A percentile compares a stretch with the other conserved stretches of the same genome.
phyloP scores from a whole-genome alignment of 2,329 filamentous ascomycete genomes.

The Cladosporium sp. region DNA sequence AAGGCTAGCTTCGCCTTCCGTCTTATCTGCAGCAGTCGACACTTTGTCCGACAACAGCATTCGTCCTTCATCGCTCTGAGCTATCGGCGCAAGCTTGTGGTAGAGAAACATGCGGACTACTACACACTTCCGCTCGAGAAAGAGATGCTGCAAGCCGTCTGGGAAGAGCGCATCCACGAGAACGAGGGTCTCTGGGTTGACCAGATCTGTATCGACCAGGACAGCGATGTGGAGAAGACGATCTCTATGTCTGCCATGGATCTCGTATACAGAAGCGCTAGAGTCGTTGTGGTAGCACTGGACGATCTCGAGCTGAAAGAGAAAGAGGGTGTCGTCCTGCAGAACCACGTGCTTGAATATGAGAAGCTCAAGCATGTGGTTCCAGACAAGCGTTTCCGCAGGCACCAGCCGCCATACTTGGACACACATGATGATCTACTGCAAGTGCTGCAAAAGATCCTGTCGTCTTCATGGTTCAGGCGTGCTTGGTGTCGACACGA shows the following conservation, averaged over 20 bases:
- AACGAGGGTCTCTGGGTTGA: conserved; percentile 44
- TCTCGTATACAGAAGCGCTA: conserved; percentile 39
- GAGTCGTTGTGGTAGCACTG: conserved; percentile 38
- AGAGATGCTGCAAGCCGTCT: conserved; percentile 39
- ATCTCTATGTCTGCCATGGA: conserved; percentile 40
- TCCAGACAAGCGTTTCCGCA: conserved; percentile 28
- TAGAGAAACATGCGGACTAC: conserved; percentile 29
- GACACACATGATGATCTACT: conserved; percentile 30
- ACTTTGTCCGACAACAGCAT: conserved; percentile 29
- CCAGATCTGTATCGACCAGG: conserved; percentile 42
- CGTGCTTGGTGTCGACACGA: conserved; percentile 44
- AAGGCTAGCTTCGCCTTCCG: conserved; percentile 33
- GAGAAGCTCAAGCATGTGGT: conserved; percentile 27
- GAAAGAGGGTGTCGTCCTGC: conserved; percentile 34
- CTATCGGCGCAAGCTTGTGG: conserved; percentile 37
- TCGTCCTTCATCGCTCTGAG: conserved; percentile 43
- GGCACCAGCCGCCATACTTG: conserved; percentile 29
- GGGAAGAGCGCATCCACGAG: conserved; percentile 33
- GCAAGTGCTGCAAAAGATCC: conserved; percentile 33
- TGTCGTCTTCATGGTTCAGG: conserved; percentile 41
- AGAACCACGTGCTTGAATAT: conserved; percentile 38
- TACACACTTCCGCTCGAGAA: conserved; percentile 37
- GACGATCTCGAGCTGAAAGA: conserved; percentile 37
- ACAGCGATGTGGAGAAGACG: conserved; percentile 36
- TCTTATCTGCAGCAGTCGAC: conserved; percentile 34